Percentiles rank a stretch among this genome's conserved stretches.
Evolutionary conservation across 306 rosid genomes (phyloP).

Genomic region (Lablab purpureus): DNA sequence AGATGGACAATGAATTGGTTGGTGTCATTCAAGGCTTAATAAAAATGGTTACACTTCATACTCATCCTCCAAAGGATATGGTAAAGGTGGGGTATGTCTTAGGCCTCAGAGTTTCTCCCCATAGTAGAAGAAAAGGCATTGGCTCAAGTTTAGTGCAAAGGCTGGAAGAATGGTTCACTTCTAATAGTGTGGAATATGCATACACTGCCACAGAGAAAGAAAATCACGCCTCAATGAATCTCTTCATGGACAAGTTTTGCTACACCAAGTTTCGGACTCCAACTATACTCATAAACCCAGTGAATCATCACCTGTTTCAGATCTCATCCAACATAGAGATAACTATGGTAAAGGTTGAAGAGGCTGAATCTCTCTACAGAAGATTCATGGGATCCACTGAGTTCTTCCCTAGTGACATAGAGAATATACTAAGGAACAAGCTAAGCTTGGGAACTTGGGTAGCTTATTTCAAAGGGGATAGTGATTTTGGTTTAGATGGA

Average conservation of each 20-base stretch:
- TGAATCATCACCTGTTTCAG: slow-evolving; percentile 34
- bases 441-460: slow-evolving; percentile 82
- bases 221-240: slow-evolving; percentile 68
- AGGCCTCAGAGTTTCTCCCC: slow-evolving; percentile 73
- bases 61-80: slow-evolving; percentile 44
- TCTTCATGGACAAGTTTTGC: slow-evolving; percentile 56
- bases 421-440: slow-evolving; percentile 60
- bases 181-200: slow-evolving; percentile 68
- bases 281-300: slow-evolving; percentile 73
- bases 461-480: slow-evolving; percentile 61
- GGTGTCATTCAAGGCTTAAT: slow-evolving; percentile 84
- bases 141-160: slow-evolving; percentile 62
- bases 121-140: slow-evolving; percentile 62
- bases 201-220: slow-evolving; percentile 86
- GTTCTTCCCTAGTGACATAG: slow-evolving; percentile 75
- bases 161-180: slow-evolving; percentile 73
- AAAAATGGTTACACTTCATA: slow-evolving; percentile 59
- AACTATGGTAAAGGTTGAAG: neutral
- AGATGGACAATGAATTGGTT: slow-evolving; percentile 67
- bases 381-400: slow-evolving; percentile 68
- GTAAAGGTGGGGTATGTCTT: slow-evolving; percentile 77
- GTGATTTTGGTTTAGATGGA: slow-evolving; percentile 31
- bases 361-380: slow-evolving; percentile 43
- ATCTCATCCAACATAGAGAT: neutral
- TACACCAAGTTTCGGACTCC: slow-evolving; percentile 69